A percentile compares a stretch with the other conserved stretches of the same genome.
phyloP scores from a whole-genome alignment of 257 asterid species.

The Ilex aquifolium region DNA sequence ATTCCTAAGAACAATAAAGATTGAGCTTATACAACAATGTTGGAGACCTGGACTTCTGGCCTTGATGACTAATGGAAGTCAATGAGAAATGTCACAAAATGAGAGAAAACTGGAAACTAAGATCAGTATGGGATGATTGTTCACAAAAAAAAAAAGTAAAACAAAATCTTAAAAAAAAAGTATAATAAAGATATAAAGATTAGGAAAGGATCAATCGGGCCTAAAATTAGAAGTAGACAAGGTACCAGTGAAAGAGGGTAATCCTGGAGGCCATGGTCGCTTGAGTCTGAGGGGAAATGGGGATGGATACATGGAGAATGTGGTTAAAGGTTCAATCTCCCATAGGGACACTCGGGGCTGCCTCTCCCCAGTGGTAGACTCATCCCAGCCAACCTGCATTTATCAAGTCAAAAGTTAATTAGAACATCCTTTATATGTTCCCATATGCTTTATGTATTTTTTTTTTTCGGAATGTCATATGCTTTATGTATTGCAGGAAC shows the following conservation, averaged over 20 bases:
- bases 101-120: no score
- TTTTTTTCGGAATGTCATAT: not conserved
- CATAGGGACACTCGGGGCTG: not conserved
- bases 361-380: not conserved
- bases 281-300: not conserved
- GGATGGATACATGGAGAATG: not conserved
- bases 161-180: no score
- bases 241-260: not conserved
- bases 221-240: not conserved
- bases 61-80: no score
- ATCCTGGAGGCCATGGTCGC: not conserved
- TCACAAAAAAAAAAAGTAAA: no score
- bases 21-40: not conserved
- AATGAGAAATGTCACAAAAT: no score
- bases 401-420: not conserved
- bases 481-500: not conserved
- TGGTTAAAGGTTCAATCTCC: not conserved
- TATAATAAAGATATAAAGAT: no score
- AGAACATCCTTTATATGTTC: not conserved
- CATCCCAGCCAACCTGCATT: conserved; percentile 1
- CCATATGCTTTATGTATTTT: not conserved
- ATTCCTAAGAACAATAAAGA: not conserved
- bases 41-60: not conserved
- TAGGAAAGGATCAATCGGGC: not conserved
- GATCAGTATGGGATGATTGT: not conserved